Base-by-base conservation (phyloP, 106 monocot species). In the Posidonia australis region DNA sequence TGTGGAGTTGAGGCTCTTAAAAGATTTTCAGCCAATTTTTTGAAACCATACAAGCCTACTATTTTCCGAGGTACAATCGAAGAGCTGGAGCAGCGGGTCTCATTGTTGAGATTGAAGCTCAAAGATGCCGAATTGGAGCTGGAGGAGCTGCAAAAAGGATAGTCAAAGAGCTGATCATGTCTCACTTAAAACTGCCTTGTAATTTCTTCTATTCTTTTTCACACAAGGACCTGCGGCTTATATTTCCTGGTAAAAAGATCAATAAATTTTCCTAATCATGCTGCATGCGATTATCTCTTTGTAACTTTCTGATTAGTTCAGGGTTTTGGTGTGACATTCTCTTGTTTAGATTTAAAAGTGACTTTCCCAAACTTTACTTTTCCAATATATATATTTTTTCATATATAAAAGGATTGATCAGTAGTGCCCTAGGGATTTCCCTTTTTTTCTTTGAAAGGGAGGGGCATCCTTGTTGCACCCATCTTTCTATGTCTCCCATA, bases 1-100 rank as follows among this genome's bases (percentile, higher is more conserved):
- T 78, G 78, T 63, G 93, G 93, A 19, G 86, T 86, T 14, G 66
- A 83, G 56, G 89, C 93, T 52, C 48, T 93, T 72, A 86, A 74
- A 69, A 69, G 55, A 18, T 89, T 93, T 42, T 93, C 93, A 11
- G 20, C 46, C 13, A 65, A 89, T 63, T 93, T 89, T 29, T 20
- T 82, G 10, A 71, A 62, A 44, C 89, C 89, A 10, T 93, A 93
- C 64, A 74, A 83, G 69, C 68, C 89, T 13, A 9, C 69, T 25
- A 57, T 93, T 3, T 62, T 9, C 20, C 70, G 60, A 67, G 85
- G 88, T 13, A 77, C 81, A 7, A 18, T 86, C 0, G 84, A 94
- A 63, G 89, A 90, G 71, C 49, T 96, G 24, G 79, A 87, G 71
- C 77, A 77, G 69, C 73, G 87, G 60, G 60, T 90, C 9, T 75